These are phyloP conservation scores for Taphrina communis DNA, from an alignment of 1,139 yeast genomes.

Conservation along the genomic window DNA sequence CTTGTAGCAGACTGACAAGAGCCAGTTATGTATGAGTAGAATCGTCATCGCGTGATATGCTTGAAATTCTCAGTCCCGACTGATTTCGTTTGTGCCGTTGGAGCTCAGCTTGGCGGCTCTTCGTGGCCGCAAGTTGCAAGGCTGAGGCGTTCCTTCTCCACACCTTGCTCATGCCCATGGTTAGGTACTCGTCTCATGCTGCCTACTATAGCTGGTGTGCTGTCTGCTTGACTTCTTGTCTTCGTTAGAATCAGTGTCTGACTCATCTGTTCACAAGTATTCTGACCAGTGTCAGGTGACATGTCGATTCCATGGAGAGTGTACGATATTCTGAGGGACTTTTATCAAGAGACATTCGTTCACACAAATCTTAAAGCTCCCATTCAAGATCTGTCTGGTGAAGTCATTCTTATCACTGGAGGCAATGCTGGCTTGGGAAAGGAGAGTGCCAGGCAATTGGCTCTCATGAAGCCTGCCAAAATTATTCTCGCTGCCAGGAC, in stretches of 20 bases:
- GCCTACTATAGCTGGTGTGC: too few relatives aligned
- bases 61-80: slow-evolving; percentile 9
- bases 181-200: neutral
- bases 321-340: slow-evolving; percentile 33
- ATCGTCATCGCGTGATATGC: slow-evolving; percentile 15
- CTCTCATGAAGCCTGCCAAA: slow-evolving; percentile 28
- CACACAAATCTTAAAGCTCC: slow-evolving; percentile 34
- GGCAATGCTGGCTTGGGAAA: slow-evolving; percentile 44
- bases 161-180: neutral
- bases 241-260: too few relatives aligned
- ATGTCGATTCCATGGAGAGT: slow-evolving; percentile 22
- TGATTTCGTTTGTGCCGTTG: slow-evolving; percentile 7
- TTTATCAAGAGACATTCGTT: slow-evolving; percentile 20
- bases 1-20: neutral
- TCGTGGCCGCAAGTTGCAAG: neutral
- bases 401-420: slow-evolving; percentile 48
- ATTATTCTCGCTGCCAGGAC: slow-evolving; percentile 35
- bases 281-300: neutral
- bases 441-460: slow-evolving; percentile 45
- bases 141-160: neutral
- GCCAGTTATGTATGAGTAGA: neutral
- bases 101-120: slow-evolving; percentile 1
- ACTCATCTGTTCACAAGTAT: too few relatives aligned
- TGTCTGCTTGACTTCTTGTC: too few relatives aligned
- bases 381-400: slow-evolving; percentile 50